Evolutionary conservation across 257 asterid genomes (phyloP).

Genomic region (Coffea eugenioides): DNA sequence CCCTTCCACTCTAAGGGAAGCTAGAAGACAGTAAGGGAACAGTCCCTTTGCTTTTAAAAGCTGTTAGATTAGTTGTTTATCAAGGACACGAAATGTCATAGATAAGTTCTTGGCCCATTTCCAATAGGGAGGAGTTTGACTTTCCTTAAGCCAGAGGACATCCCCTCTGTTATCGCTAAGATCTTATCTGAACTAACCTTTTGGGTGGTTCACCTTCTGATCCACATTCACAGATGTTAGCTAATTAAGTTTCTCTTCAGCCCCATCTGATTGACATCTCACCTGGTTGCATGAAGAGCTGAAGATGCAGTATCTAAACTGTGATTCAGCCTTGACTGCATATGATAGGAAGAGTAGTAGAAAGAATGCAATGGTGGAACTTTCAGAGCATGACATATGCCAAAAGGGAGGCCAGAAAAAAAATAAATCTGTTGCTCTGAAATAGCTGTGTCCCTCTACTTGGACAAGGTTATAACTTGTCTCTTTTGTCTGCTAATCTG

Average conservation of each 20-base stretch:
- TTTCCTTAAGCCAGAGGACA: not conserved
- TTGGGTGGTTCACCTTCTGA: not conserved
- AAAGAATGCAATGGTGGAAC: not conserved
- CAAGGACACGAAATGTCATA: not conserved
- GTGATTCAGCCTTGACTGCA: not conserved
- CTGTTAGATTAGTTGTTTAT: not conserved
- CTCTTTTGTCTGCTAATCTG: not conserved
- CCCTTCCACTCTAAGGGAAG: not conserved
- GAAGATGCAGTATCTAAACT: not conserved
- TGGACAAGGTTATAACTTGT: not conserved
- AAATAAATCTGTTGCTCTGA: no score
- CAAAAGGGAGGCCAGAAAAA: no score
- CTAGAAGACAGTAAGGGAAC: not conserved
- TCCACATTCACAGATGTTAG: not conserved
- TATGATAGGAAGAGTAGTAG: not conserved
- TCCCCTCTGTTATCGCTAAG: not conserved
- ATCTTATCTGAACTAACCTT: not conserved
- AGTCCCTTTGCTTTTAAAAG: not conserved
- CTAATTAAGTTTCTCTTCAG: not conserved
- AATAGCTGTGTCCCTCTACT: not conserved
- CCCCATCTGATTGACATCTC: not conserved
- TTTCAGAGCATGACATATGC: not conserved
- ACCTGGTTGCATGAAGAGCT: not conserved
- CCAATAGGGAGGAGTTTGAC: not conserved
- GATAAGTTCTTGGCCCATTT: not conserved